phyloP scores from a whole-genome alignment of 805 yeast genomes.

The Cyberlindnera lachancei region DNA sequence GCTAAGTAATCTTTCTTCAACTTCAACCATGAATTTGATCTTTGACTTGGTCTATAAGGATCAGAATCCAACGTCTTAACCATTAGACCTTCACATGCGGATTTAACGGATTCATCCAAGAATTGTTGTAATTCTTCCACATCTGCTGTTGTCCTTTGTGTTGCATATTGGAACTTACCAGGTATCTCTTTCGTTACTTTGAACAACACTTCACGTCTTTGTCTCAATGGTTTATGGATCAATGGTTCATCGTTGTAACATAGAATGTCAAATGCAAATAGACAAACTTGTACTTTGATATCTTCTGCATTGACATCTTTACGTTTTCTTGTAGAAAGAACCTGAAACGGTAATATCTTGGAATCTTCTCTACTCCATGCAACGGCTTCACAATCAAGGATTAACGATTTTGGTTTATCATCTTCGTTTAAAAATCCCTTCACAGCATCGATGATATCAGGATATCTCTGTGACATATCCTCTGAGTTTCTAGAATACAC shows the following conservation, averaged over 20 bases:
- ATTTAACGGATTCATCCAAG: conserved; percentile 82
- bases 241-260: conserved; percentile 68
- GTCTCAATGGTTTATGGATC: conserved; percentile 57
- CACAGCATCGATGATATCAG: conserved; percentile 72
- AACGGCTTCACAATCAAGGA: conserved; percentile 94
- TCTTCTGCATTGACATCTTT: conserved; percentile 85
- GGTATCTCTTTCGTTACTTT: conserved; percentile 51
- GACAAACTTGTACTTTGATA: conserved; percentile 84
- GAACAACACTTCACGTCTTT: conserved; percentile 57
- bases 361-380: conserved; percentile 82
- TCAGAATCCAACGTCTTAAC: conserved; percentile 77
- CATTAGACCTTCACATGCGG: conserved; percentile 94
- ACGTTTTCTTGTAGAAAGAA: conserved; percentile 85
- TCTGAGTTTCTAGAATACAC: conserved; percentile 93
- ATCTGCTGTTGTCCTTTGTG: conserved; percentile 60
- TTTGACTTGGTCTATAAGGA: conserved; percentile 91
- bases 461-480: conserved; percentile 94
- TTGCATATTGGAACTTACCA: conserved; percentile 82
- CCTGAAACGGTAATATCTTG: conserved; percentile 91
- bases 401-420: conserved; percentile 40
- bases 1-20: conserved; percentile 90
- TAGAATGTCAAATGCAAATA: conserved; percentile 85
- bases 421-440: conserved; percentile 43
- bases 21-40: conserved; percentile 94
- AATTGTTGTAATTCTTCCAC: conserved; percentile 72